Evolutionary conservation across 2,329 filamentous ascomycete species (phyloP), one percentile per base, ranked within the genome.

Genomic region (Colletotrichum tabaci): DNA sequence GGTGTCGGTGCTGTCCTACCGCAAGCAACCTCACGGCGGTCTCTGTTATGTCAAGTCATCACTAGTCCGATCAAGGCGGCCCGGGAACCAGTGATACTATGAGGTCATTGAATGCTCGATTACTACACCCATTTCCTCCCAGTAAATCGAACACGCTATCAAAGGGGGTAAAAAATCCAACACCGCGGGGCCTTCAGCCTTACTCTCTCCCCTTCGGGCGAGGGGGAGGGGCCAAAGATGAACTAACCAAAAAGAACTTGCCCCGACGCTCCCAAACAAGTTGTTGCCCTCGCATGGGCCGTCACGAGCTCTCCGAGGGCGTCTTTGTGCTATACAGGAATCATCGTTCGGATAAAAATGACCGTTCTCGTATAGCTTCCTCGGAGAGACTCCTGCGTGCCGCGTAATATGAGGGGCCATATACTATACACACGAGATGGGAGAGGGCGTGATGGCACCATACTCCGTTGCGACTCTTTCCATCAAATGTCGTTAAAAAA

Each of bases 341-440:
- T 46, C 9, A 42, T 62, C 40, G 26, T 55, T 47, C 30, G 61
- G 44, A 63, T 18, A 13, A 44, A 16, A 44, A 16, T n/a, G 38
- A 38, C 18, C 49, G 30, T 30, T 38, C 30, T 35, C 55, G 52
- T 42, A 53, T 5, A 50, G 38, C 30, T 52, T 13, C 35, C 44
- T 12, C 46, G 9, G 26, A 7, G 18, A 35, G 15, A n/a, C 42
- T 23, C 44, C 42, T 26, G 60, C 38, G 35, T 16, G 60, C 58
- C 69, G 21, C 30, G 64, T 69, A 72, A 69, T 64, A 69, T 60
- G 38, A 64, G 50, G 69, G 60, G 23, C 69, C 68, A 49, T 69
- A 65, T 72, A 72, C 65, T 72, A 68, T 69, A 64, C 69, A 71
- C 64, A 72, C 64, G 64, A 64, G 53, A 72, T 72, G 60, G 69